Evolutionary conservation across 148 eudicot species (phyloP).

Genomic region (Camellia sinensis): DNA sequence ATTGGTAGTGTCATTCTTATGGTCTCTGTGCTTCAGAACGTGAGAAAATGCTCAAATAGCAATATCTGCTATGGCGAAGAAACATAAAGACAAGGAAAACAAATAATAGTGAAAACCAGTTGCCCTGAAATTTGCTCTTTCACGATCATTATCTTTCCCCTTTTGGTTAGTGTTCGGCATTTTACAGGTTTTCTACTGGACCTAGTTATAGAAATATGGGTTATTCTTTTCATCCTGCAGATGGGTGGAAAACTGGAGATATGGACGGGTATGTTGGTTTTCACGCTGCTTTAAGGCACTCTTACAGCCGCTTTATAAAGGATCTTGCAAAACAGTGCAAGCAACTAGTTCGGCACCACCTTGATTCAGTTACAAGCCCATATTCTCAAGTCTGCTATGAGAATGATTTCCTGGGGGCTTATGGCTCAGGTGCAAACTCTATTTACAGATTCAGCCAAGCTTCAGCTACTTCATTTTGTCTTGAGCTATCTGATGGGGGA

Average conservation of each 20-base stretch:
- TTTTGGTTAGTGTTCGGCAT: neutral
- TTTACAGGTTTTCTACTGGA: conserved; percentile 5
- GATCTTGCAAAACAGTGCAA: conserved; percentile 85
- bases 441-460: conserved; percentile 38
- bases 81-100: neutral
- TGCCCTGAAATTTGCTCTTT: neutral
- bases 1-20: neutral
- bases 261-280: conserved; percentile 94
- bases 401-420: conserved; percentile 41
- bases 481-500: conserved; percentile 66
- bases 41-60: neutral
- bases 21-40: neutral
- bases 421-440: conserved; percentile 39
- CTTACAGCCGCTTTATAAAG: conserved; percentile 68
- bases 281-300: conserved; percentile 86
- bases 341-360: conserved; percentile 84
- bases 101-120: neutral
- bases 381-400: conserved; percentile 87
- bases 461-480: conserved; percentile 48
- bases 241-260: conserved; percentile 65
- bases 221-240: conserved; percentile 32
- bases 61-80: neutral
- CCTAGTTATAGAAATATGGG: neutral
- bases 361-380: conserved; percentile 96
- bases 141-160: neutral